phyloP scores from a whole-genome alignment of 176 grass and related monocot genomes.

The Saccharum spontaneum region DNA sequence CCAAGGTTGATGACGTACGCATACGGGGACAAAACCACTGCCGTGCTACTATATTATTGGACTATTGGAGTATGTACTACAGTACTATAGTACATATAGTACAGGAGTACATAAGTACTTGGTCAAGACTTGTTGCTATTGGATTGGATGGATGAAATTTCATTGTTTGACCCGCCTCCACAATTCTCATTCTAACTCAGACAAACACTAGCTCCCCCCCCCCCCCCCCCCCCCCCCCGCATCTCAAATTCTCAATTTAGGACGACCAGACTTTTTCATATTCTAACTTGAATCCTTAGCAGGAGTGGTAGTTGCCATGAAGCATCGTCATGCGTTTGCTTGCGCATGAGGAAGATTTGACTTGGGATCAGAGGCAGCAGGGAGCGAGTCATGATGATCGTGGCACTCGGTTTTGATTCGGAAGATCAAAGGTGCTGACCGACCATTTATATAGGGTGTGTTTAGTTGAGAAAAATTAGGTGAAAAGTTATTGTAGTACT shows the following conservation, averaged over 20 bases:
- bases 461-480: too few species aligned
- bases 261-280: background rate
- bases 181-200: background rate
- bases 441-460: slow-evolving; percentile 8
- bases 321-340: background rate
- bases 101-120: background rate
- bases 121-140: background rate
- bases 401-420: background rate
- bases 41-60: too few species aligned
- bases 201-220: background rate
- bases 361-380: background rate
- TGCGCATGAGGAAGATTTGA: slow-evolving; percentile 8
- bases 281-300: background rate
- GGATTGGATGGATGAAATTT: background rate
- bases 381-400: background rate
- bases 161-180: background rate
- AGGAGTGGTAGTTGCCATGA: background rate
- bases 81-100: too few species aligned
- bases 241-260: background rate
- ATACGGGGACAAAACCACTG: background rate
- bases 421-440: slow-evolving; percentile 23
- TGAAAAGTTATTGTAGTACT: too few species aligned
- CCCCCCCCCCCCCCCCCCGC: background rate
- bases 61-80: too few species aligned
- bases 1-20: background rate